These are phyloP conservation scores for Calonectria pauciramosa DNA, from an alignment of 2,329 filamentous ascomycete genomes.

Conservation along the genomic window DNA sequence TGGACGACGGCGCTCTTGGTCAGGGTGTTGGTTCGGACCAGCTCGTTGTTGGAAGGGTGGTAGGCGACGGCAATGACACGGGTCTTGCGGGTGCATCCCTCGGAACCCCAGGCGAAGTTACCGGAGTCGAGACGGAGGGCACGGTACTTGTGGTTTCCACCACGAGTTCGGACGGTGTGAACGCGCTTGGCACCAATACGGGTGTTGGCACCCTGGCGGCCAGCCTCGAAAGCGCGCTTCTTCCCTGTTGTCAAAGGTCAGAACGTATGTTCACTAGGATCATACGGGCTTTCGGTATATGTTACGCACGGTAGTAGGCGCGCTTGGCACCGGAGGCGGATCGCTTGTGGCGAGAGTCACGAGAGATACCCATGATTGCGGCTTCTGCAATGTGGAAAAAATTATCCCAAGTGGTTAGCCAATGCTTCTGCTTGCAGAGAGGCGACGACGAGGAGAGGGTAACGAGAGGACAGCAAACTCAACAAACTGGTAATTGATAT, in stretches of 20 bases:
- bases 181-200: conserved; percentile 98
- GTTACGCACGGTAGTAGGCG: conserved; percentile 85
- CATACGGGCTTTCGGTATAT: conserved; percentile 77
- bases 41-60: conserved; percentile 99
- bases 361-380: conserved; percentile 99
- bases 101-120: conserved; percentile 99
- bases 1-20: conserved; percentile 99
- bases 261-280: conserved; percentile 73
- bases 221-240: conserved; percentile 99
- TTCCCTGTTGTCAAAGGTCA: conserved; percentile 84
- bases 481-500: conserved; percentile 41
- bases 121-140: conserved; percentile 97
- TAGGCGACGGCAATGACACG: conserved; percentile 98
- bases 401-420: conserved; percentile 40
- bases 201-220: conserved; percentile 99
- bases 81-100: conserved; percentile 98
- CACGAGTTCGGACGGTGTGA: conserved; percentile 96
- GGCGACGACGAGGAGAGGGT: neutral
- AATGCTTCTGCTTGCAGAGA: conserved; percentile 4
- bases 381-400: conserved; percentile 65
- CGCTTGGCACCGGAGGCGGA: conserved; percentile 99
- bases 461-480: conserved; percentile 34
- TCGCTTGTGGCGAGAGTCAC: conserved; percentile 99
- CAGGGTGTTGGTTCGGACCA: conserved; percentile 99
- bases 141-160: conserved; percentile 99